Conservation (phyloP, 1,139 yeast species). For the Suhomyces bribrorum region DNA sequence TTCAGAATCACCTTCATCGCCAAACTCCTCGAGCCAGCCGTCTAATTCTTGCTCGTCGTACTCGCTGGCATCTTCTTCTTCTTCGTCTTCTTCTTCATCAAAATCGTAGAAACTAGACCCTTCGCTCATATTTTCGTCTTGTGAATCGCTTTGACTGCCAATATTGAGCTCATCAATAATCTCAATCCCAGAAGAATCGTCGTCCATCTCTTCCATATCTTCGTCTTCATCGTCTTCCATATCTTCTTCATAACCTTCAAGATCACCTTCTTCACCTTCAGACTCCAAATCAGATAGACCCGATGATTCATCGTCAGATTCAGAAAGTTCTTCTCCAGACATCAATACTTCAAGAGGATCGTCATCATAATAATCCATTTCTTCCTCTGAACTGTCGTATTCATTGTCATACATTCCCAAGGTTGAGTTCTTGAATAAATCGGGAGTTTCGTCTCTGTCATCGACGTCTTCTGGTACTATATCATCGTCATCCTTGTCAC, state of each 20-base stretch:
- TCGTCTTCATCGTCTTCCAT: constrained; percentile 26
- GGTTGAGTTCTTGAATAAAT: constrained; percentile 82
- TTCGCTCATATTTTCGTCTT: constrained; percentile 25
- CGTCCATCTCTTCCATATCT: constrained; percentile 22
- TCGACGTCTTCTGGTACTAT: constrained; percentile 57
- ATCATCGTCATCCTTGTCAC: constrained; percentile 55
- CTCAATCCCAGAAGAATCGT: constrained; percentile 34
- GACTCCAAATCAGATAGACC: constrained; percentile 33
- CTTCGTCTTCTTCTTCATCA: constrained; percentile 31
- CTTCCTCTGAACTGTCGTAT: constrained; percentile 59
- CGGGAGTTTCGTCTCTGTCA: constrained; percentile 78
- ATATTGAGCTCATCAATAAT: constrained; percentile 45
- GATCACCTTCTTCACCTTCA: constrained; percentile 22
- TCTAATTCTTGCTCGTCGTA: constrained; percentile 46
- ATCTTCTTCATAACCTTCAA: constrained; percentile 28
- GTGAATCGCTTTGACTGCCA: constrained; percentile 21
- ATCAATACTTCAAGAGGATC: constrained; percentile 39
- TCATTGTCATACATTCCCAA: constrained; percentile 93
- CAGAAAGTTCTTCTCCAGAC: constrained; percentile 37
- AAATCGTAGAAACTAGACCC: constrained; percentile 36
- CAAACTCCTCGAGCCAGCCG: constrained; percentile 49
- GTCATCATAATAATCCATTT: constrained; percentile 28
- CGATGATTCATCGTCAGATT: constrained; percentile 23
- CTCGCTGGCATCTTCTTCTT: constrained; percentile 31
- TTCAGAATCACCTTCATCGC: constrained; percentile 16